Evolutionary conservation across 1,139 yeast genomes (phyloP).

Genomic region (Sugiyamaella xylanicola): DNA sequence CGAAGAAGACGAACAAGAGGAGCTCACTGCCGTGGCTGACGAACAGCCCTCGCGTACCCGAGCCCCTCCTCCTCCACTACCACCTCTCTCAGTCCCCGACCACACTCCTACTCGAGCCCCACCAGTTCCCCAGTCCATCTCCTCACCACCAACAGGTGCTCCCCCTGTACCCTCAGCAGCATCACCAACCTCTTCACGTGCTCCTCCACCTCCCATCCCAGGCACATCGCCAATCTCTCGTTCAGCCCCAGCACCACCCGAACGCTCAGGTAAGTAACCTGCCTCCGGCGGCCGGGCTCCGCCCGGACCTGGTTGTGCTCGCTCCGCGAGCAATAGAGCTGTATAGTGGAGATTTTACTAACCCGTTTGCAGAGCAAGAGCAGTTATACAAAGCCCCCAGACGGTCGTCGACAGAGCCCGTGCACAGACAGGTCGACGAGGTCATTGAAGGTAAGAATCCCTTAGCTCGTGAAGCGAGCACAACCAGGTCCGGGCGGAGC

Average conservation of each 20-base stretch:
- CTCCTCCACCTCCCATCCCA: neutral
- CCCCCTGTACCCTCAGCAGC: constrained; percentile 1
- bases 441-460: constrained; percentile 22
- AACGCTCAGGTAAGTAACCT: neutral
- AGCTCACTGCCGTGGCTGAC: neutral
- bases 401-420: constrained; percentile 12
- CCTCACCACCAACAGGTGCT: neutral
- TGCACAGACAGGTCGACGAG: constrained; percentile 21
- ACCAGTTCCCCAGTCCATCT: neutral
- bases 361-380: constrained; percentile 2
- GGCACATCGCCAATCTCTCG: neutral
- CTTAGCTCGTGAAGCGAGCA: neutral
- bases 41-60: neutral
- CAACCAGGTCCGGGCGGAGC: neutral
- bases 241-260: neutral
- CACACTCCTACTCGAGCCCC: neutral
- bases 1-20: constrained; percentile 19
- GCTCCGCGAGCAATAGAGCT: neutral
- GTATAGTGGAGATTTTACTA: too few relatives aligned
- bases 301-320: neutral
- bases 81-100: neutral
- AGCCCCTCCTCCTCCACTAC: constrained; percentile 14
- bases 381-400: neutral
- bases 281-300: neutral
- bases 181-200: neutral